Base-by-base conservation (phyloP, 805 yeast genomes). In the Metschnikowia corniflorae region DNA sequence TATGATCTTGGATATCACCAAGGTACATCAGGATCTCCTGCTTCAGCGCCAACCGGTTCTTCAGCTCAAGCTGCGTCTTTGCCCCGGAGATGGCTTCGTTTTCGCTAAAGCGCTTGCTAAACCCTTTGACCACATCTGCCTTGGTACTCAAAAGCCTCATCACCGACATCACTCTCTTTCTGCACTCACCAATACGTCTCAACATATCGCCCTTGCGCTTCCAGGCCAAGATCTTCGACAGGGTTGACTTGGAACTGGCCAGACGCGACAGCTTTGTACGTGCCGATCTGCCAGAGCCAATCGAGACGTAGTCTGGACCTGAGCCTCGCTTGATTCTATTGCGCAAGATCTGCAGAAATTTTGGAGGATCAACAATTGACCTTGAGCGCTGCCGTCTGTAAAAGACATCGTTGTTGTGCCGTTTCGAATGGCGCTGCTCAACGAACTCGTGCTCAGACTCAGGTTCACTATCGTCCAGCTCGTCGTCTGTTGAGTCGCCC, bases 1-100 rank as follows among this genome's bases (percentile, higher is more conserved):
- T 81, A 64, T 93, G 98, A 63, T 93, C 98, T 62, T 93, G 98
- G 50, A 93, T 93, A 67, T 93, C 98, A 13, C 97, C 96, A 40
- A 93, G 63, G 58, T 91, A 93, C 82, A 93, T 80, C 3, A 93
- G 95, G 51, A 93, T 91, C 54, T 91, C 97, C 37, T 46, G 54
- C 31, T 55, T 52, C 9, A 82, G 77, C 81, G 72, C 34, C 86
- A 83, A 36, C 15, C 51, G 45, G 16, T 44, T 38, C 29, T 26
- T 31, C n/a, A 23, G 36, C n/a, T 29, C 40, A 7, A 19, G 35
- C n/a, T 40, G 37, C 2, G 31, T 28, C 14, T 30, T 25, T 5
- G 38, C 26, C 16, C 35, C 34, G 9, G 39, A 18, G 15, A 35
- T 31, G 13, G 37, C 17, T 30, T 46, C 51, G 15, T 31, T 86